Base-by-base conservation (phyloP, 192 early-diverging fungal genomes). In the Entomortierella chlamydospora region DNA sequence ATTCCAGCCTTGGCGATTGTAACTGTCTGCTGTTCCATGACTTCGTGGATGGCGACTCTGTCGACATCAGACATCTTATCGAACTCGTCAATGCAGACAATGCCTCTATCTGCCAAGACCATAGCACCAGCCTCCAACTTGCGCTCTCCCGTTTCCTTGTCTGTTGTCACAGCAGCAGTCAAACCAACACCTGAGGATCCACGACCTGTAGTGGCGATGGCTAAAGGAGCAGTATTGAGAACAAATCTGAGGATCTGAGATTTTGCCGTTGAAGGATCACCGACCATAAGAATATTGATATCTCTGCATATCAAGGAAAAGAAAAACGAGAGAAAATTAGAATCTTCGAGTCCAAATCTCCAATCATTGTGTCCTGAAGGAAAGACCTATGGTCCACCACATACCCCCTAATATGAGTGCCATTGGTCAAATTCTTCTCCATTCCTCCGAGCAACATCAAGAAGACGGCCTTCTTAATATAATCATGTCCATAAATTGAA, bases 11-110 rank as follows among this genome's bases (percentile, higher is more conserved):
- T 97, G 45, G 95, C 95, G 62, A 98, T 95, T 0, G 95, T 97
- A 11, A 98, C 94, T 5, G 97, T 98, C 86, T 99, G 98, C 83
- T 99, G 98, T 87, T 99, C 98, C 98, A 99, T 99, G 2, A 98
- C 98, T 91, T 99, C 98, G 86, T 99, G 98, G 84, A 99, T 99
- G 0, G 98, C 97, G 3, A 98, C 96, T 63, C 97, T 91, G 74
- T 99, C 98, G 22, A 93, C 88, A 67, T 98, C 97, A 37, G 87
- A 93, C 98, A 99, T 99, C 77, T 99, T 99, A 87, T 99, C 98
- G 82, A 99, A 99, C 84, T 99, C 98, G 87, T 99, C 98, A 63
- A 99, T 98, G 82, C 98, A 99, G 15, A 97, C 95, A 39, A 99
- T 91, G 51, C 98, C 98, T 28, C 96, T 88, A 78, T 99, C 98